Conservation (phyloP, 306 rosid genomes). For the Medicago ruthenica region DNA sequence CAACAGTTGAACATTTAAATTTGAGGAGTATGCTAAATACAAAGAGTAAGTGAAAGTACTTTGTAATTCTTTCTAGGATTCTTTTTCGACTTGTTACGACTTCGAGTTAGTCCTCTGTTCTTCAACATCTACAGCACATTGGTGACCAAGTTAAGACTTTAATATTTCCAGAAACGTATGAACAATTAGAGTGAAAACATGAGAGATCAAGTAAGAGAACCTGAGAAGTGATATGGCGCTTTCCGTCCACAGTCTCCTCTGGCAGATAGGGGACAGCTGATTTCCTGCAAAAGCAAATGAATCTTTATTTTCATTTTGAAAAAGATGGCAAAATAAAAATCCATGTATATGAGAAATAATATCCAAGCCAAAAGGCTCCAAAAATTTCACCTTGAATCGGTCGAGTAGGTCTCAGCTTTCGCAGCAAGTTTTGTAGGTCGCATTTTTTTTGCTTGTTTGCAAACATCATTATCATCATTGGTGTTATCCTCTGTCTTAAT, state of each 20-base stretch:
- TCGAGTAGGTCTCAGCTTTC: slow-evolving; percentile 56
- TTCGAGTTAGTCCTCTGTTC: slow-evolving; percentile 81
- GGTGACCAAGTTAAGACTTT: slow-evolving; percentile 19
- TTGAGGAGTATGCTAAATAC: neutral
- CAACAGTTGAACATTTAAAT: slow-evolving; percentile 1
- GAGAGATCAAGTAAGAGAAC: slow-evolving; percentile 41
- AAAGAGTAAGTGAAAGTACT: slow-evolving; percentile 51
- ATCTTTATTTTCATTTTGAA: slow-evolving; percentile 19
- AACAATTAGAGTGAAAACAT: neutral
- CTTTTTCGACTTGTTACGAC: slow-evolving; percentile 69
- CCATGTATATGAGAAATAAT: neutral
- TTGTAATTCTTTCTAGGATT: slow-evolving; percentile 93
- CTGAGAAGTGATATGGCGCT: slow-evolving; percentile 69
- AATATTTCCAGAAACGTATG: neutral
- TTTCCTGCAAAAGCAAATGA: slow-evolving; percentile 52
- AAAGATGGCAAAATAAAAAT: neutral
- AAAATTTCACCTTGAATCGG: slow-evolving; percentile 59
- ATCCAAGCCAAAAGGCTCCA: slow-evolving; percentile 12
- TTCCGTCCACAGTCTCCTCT: slow-evolving; percentile 74
- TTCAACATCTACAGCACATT: slow-evolving; percentile 63
- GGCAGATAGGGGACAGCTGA: slow-evolving; percentile 47
- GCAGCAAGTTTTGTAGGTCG: slow-evolving; percentile 70
- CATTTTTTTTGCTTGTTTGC: slow-evolving; percentile 59
- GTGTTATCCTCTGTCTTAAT: slow-evolving; percentile 54
- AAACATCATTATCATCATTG: slow-evolving; percentile 60